Percentiles rank a stretch among this genome's conserved stretches.
phyloP scores from a whole-genome alignment of 352 stramenopile genomes.

The Pythium biforme region DNA sequence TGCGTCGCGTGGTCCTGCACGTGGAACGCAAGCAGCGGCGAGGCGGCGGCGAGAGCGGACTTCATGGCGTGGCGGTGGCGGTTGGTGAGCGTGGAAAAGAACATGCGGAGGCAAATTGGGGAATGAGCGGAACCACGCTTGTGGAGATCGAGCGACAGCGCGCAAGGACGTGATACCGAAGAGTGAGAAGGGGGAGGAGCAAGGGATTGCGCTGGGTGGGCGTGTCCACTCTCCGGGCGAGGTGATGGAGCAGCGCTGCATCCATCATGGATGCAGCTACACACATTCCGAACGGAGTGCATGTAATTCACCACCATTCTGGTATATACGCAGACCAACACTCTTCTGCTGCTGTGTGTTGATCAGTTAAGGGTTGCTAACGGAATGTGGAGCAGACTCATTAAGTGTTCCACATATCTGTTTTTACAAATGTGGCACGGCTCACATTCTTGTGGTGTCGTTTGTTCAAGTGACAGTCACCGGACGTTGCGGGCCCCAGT shows the following conservation, averaged over 20 bases:
- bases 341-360: too few species aligned
- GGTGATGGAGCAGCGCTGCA: too few species aligned
- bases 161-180: neutral
- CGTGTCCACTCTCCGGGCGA: too few species aligned
- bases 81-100: constrained; percentile 12
- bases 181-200: too few species aligned
- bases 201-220: too few species aligned
- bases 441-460: constrained; percentile 23
- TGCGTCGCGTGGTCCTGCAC: constrained; percentile 6
- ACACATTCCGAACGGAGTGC: too few species aligned
- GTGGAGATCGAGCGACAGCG: too few species aligned
- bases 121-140: constrained; percentile 12
- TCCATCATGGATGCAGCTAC: too few species aligned
- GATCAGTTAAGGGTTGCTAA: constrained; percentile 1
- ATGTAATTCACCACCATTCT: too few species aligned
- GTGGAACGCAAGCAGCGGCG: constrained; percentile 14
- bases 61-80: constrained; percentile 21
- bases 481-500: neutral
- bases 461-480: constrained; percentile 12
- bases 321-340: too few species aligned
- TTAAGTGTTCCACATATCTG: neutral
- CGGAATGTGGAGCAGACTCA: neutral
- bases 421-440: constrained; percentile 4
- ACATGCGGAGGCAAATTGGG: constrained; percentile 15
- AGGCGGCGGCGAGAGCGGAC: constrained; percentile 17